These are phyloP conservation scores for Puccinia horiana DNA, from an alignment of 1,284 basidiomycete species.

Conservation along the genomic window DNA sequence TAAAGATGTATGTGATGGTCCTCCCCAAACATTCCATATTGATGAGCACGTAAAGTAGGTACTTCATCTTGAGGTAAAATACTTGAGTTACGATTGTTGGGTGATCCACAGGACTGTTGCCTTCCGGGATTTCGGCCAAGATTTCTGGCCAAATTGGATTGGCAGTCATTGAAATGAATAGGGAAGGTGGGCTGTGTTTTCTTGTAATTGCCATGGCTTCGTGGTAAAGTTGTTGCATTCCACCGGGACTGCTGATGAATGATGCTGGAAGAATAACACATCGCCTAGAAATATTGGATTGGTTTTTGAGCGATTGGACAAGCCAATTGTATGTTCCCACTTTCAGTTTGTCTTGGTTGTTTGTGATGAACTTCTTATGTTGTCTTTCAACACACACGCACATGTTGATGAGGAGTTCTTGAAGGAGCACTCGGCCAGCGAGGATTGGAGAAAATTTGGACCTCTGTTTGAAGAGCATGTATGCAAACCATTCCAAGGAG, in stretches of 20 bases:
- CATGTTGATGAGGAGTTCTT: too few relatives aligned
- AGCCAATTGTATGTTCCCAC: not conserved
- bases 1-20: slow-evolving; percentile 60
- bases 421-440: too few relatives aligned
- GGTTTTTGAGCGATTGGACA: not conserved
- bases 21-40: slow-evolving; percentile 58
- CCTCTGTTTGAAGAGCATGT: too few relatives aligned
- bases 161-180: slow-evolving; percentile 61
- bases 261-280: slow-evolving; percentile 59
- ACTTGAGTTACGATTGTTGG: slow-evolving; percentile 63
- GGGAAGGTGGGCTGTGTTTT: slow-evolving; percentile 56
- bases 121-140: slow-evolving; percentile 58
- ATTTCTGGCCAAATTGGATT: slow-evolving; percentile 61
- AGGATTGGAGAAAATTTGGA: too few relatives aligned
- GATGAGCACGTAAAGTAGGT: slow-evolving; percentile 50
- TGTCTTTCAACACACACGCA: too few relatives aligned
- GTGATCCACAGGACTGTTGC: slow-evolving; percentile 60
- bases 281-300: not conserved
- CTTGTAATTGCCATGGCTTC: slow-evolving; percentile 60
- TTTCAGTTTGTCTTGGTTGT: not conserved
- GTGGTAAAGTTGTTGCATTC: slow-evolving; percentile 59
- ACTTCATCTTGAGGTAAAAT: slow-evolving; percentile 61
- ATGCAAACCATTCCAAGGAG: too few relatives aligned
- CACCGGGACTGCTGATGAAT: slow-evolving; percentile 58
- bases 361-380: too few relatives aligned